Evolutionary conservation across 2,329 filamentous ascomycete genomes (phyloP).

Genomic region (Neospermospora avenae): DNA sequence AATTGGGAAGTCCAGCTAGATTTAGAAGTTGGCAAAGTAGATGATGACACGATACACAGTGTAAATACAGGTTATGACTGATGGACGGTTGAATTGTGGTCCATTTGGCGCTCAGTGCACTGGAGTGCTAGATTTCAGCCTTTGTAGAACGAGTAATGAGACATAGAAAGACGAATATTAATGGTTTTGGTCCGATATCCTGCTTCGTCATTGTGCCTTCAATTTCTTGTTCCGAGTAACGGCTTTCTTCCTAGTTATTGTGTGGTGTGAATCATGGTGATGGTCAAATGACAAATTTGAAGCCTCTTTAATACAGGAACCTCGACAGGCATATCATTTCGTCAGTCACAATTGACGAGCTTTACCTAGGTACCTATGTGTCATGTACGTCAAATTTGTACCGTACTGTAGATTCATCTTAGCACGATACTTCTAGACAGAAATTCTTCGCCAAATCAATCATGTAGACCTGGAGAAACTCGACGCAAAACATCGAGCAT

Average conservation of each 20-base stretch:
- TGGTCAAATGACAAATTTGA: no score
- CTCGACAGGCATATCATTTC: no score
- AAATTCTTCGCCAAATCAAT: not conserved
- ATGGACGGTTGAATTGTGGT: not conserved
- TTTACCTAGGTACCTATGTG: no score
- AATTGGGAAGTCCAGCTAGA: not conserved
- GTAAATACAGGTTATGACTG: slow-evolving; percentile 3
- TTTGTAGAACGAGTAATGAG: not conserved
- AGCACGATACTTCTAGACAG: not conserved
- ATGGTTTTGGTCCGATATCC: not conserved
- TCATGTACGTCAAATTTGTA: no score
- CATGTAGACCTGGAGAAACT: not conserved
- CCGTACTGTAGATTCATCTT: no score
- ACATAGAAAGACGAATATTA: not conserved
- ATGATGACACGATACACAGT: not conserved
- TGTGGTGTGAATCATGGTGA: no score
- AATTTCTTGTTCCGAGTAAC: not conserved
- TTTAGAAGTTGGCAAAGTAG: not conserved
- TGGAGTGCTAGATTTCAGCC: not conserved
- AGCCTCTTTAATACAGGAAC: no score
- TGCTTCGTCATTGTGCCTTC: not conserved
- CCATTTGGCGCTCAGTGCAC: not conserved
- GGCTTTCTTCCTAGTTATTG: no score
- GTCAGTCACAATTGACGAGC: no score
- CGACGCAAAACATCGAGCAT: not conserved